Conservation (phyloP, 768 basidiomycete species). For the Leccinum broughii region DNA sequence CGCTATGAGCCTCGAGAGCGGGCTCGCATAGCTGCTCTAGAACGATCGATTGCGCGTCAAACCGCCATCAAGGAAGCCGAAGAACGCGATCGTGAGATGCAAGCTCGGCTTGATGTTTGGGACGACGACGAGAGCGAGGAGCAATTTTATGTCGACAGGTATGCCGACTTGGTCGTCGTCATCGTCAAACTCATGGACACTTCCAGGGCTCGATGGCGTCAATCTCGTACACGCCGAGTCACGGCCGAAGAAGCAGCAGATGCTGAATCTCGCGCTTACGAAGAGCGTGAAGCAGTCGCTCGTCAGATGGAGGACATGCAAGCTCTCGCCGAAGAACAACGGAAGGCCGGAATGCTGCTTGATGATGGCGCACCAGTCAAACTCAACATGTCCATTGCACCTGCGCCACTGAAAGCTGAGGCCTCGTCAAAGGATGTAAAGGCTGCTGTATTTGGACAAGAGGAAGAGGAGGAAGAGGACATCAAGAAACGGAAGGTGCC, state of each 20-base stretch:
- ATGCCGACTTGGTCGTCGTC: slow-evolving; percentile 23
- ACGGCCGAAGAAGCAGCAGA: slow-evolving; percentile 82
- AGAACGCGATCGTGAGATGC: slow-evolving; percentile 81
- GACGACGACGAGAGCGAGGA: slow-evolving; percentile 95
- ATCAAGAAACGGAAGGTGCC: slow-evolving; percentile 80
- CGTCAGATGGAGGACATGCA: slow-evolving; percentile 97
- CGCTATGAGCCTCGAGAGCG: slow-evolving; percentile 92
- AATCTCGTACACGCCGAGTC: slow-evolving; percentile 67
- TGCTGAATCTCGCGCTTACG: slow-evolving; percentile 75
- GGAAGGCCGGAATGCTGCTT: slow-evolving; percentile 84
- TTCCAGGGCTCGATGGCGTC: slow-evolving; percentile 81
- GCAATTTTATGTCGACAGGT: slow-evolving; percentile 90
- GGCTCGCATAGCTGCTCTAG: slow-evolving; percentile 71
- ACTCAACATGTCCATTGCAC: slow-evolving; percentile 72
- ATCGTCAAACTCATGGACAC: not conserved
- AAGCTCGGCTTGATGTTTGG: slow-evolving; percentile 81
- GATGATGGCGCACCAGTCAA: slow-evolving; percentile 92
- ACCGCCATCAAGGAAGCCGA: slow-evolving; percentile 72
- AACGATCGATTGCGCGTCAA: slow-evolving; percentile 74
- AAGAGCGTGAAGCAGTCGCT: slow-evolving; percentile 86
- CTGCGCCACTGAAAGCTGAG: slow-evolving; percentile 48
- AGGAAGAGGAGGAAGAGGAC: slow-evolving; percentile 85
- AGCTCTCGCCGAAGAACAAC: slow-evolving; percentile 85
- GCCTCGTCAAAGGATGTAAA: slow-evolving; percentile 47
- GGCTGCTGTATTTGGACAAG: slow-evolving; percentile 69